Evolutionary conservation across 225 moss, liverwort and hornwort species (phyloP), one percentile per base, ranked within the genome.

Genomic region (Marchantia paleacea): DNA sequence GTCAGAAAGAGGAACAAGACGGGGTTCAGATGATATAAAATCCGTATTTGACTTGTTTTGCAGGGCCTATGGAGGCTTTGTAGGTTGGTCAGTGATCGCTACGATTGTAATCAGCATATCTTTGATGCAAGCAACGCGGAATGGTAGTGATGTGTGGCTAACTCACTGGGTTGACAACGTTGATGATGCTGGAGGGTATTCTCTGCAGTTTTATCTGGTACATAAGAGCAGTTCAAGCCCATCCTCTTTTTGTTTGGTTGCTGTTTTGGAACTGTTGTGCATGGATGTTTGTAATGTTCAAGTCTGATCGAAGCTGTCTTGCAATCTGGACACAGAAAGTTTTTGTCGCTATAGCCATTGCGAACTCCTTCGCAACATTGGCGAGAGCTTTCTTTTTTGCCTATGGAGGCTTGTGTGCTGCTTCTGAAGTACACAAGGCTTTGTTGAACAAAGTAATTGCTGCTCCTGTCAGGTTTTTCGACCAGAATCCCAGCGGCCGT

Each of bases 401-500:
- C 39, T 97, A 90, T 84, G 97, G 97, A 78, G 95, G 97, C 58
- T 92, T 95, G 55, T 84, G 90, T 81, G 95, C 97, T 77, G 95
- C 97, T 57, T 85, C 83, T 79, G 79, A 83, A 54, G 90, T 97
- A 77, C 97, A 97, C 78, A 85, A 90, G 78, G 84, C 88, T 14
- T 89, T 92, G 74, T 77, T 97, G 79, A 85, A 90, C 69, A 95
- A 86, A 89, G 88, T 97, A 55, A 85, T 92, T 76, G 87, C 84
- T 77, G 93, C 97, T 83, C 92, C 97, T 10, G 83, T 97, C 30
- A 85, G 89, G 75, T 97, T 97, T 80, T 97, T 97, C 78, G 97
- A 97, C 79, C 93, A 94, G 63, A 97, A 97, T 81, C 97, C 97
- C 72, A 93, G 92, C 30, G 95, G 97, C 86, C 91, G 95, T 80